Conservation (phyloP, 1,284 basidiomycete species). For the Marasmius fiardii region DNA sequence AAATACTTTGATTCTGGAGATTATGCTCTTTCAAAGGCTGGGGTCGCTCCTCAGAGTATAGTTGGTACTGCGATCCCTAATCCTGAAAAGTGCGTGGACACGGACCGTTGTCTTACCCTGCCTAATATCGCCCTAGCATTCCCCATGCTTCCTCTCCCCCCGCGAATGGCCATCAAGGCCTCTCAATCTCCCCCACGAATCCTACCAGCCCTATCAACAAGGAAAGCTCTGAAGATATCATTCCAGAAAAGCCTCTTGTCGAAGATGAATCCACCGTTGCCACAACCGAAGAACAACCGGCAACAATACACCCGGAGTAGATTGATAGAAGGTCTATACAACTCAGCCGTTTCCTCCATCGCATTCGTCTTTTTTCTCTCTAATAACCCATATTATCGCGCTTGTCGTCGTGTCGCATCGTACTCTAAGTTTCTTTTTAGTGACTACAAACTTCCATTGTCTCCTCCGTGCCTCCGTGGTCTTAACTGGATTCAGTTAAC, state of each 20-base stretch:
- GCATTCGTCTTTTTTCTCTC: background rate
- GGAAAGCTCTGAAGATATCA: constrained; percentile 40
- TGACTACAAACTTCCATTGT: background rate
- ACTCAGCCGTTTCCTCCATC: background rate
- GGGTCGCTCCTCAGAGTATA: constrained; percentile 81
- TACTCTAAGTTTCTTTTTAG: background rate
- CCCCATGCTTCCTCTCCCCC: constrained; percentile 67
- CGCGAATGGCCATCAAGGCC: constrained; percentile 45
- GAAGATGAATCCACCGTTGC: background rate
- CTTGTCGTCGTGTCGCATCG: constrained; percentile 1
- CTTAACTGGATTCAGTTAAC: background rate
- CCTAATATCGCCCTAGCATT: constrained; percentile 44
- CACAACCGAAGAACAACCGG: background rate
- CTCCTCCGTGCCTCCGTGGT: background rate
- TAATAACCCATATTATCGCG: background rate
- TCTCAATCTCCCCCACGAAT: constrained; percentile 72
- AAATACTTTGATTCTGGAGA: constrained; percentile 99
- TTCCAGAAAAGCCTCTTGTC: background rate
- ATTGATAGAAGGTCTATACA: background rate
- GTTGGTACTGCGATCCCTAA: constrained; percentile 95
- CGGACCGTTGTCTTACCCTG: background rate
- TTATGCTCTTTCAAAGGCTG: constrained; percentile 94
- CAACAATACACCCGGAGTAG: constrained; percentile 1
- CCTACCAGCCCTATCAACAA: constrained; percentile 57
- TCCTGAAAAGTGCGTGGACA: constrained; percentile 80